Evolutionary conservation across 306 rosid genomes (phyloP).

Genomic region (Sophora flavescens): DNA sequence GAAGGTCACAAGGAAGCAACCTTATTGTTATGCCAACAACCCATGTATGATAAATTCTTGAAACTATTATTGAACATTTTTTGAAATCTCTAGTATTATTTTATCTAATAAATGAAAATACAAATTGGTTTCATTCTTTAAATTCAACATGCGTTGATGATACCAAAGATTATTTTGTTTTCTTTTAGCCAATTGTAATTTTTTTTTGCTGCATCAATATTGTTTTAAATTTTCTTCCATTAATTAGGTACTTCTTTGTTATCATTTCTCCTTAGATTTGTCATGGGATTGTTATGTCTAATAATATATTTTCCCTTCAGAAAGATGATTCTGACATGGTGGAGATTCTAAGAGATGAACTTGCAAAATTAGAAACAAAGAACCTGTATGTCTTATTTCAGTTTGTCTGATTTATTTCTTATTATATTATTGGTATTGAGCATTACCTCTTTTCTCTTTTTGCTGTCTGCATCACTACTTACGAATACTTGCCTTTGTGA

Average conservation of each 20-base stretch:
- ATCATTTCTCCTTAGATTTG: neutral
- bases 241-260: slow-evolving; percentile 18
- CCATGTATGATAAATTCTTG: neutral
- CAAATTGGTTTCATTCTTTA: neutral
- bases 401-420: too few relatives aligned
- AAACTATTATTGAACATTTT: neutral
- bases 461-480: too few relatives aligned
- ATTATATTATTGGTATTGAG: too few relatives aligned
- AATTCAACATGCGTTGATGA: neutral
- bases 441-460: too few relatives aligned
- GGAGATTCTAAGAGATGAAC: slow-evolving; percentile 77
- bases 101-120: neutral
- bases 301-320: slow-evolving; percentile 48
- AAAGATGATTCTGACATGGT: slow-evolving; percentile 71
- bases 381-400: too few relatives aligned
- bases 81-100: neutral
- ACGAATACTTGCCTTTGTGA: too few relatives aligned
- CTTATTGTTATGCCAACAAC: too few relatives aligned
- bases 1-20: too few relatives aligned
- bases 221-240: neutral
- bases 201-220: neutral
- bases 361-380: too few relatives aligned
- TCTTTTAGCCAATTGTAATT: neutral
- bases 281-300: slow-evolving; percentile 26
- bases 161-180: neutral